These are phyloP conservation scores for Xerocomus tenax DNA, from an alignment of 1,284 basidiomycete genomes.

Conservation along the genomic window DNA sequence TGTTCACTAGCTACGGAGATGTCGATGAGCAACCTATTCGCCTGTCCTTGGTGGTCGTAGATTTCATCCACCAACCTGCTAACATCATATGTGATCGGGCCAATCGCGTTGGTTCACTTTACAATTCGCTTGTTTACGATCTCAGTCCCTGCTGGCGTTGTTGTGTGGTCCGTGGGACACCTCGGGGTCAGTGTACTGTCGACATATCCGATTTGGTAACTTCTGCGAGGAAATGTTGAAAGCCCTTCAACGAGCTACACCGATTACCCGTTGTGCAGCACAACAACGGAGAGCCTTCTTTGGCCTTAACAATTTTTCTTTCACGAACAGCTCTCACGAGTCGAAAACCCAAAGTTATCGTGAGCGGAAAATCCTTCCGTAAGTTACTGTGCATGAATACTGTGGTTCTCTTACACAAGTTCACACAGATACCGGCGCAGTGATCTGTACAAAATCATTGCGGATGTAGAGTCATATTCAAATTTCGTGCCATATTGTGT, in stretches of 20 bases:
- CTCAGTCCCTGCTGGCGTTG: no score
- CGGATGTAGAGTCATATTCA: conserved; percentile 81
- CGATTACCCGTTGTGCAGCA: not conserved
- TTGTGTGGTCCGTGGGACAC: not conserved
- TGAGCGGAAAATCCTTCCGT: conserved; percentile 74
- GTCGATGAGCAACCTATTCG: conserved; percentile 6
- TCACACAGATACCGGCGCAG: conserved; percentile 57
- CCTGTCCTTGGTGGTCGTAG: not conserved
- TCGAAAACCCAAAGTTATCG: conserved; percentile 41
- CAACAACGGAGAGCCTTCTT: conserved; percentile 30
- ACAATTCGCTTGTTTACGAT: not conserved
- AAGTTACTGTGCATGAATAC: conserved; percentile 29
- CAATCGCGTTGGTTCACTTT: not conserved
- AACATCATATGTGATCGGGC: not conserved
- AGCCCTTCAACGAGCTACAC: conserved; percentile 13
- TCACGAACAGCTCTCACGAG: conserved; percentile 30
- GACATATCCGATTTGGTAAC: not conserved
- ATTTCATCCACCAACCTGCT: not conserved
- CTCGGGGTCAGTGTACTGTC: not conserved
- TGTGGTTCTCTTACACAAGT: conserved; percentile 7
- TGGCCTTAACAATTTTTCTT: conserved; percentile 35
- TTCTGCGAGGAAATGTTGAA: conserved; percentile 14
- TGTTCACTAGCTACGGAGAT: conserved; percentile 15
- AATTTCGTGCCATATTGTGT: conserved; percentile 88
- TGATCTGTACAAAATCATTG: conserved; percentile 80